Conservation (phyloP, 176 grass and related monocot genomes). For the Hsuehochloa calcarea region DNA sequence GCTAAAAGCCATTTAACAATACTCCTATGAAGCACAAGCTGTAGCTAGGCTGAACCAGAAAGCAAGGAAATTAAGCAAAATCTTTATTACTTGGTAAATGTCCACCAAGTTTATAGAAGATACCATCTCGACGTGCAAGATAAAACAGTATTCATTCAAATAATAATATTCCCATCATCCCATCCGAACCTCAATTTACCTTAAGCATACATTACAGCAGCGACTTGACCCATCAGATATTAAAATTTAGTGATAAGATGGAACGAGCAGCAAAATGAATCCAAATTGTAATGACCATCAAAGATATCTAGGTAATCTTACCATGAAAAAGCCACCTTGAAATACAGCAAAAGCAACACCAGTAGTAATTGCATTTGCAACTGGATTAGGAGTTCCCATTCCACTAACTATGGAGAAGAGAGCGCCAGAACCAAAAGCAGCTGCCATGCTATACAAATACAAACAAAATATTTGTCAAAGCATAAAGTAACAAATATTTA, state of each 20-base stretch:
- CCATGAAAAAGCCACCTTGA: conserved; percentile 90
- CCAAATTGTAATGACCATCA: not conserved
- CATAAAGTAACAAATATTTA: not conserved
- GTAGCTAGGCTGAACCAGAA: conserved; percentile 11
- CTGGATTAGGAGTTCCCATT: conserved; percentile 74
- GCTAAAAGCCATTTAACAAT: not conserved
- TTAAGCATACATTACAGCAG: not conserved
- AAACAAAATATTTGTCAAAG: conserved; percentile 31
- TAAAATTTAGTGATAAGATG: not conserved
- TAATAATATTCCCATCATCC: not conserved
- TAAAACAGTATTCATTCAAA: not conserved
- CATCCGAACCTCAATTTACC: not conserved
- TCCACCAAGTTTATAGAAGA: not conserved
- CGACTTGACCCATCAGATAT: not conserved
- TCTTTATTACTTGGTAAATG: not conserved
- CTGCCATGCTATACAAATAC: conserved; percentile 66
- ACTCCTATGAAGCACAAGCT: not conserved
- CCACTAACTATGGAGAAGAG: conserved; percentile 91
- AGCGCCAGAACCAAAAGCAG: conserved; percentile 92
- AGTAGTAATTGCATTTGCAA: conserved; percentile 49
- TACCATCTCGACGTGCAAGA: not conserved
- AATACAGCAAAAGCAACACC: conserved; percentile 81
- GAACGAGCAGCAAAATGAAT: not conserved
- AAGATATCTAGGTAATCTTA: conserved; percentile 36
- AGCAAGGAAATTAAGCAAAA: not conserved